Conservation (phyloP, 73 alveolate species). For the Paraurostyla sp. region DNA sequence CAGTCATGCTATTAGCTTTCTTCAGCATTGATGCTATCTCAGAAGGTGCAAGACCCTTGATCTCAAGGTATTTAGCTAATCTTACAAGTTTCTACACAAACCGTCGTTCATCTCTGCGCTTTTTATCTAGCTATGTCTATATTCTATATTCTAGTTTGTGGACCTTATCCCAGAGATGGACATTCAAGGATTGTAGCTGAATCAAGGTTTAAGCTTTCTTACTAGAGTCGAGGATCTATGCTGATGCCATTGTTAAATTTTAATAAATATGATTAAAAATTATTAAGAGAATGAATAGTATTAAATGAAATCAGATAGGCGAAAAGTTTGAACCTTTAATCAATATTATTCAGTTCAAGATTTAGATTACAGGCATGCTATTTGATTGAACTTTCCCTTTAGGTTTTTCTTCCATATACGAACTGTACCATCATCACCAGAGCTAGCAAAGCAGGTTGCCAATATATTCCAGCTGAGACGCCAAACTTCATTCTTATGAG, state of each 20-base stretch:
- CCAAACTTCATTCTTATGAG: slow-evolving; percentile 61
- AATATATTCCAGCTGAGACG: slow-evolving; percentile 71
- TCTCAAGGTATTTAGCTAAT: slow-evolving; percentile 49
- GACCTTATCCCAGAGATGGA: slow-evolving; percentile 6
- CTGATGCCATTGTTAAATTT: too few relatives aligned
- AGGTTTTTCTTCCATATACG: slow-evolving; percentile 60
- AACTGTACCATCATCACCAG: slow-evolving; percentile 73
- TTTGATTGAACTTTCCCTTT: slow-evolving; percentile 26
- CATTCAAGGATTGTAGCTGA: neutral
- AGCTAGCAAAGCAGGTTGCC: slow-evolving; percentile 66
- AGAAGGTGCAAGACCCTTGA: neutral
- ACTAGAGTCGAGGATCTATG: too few relatives aligned
- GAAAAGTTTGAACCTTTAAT: too few relatives aligned
- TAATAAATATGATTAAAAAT: too few relatives aligned
- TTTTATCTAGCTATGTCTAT: neutral
- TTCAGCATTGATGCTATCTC: neutral
- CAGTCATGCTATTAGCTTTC: neutral
- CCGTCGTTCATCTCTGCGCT: neutral
- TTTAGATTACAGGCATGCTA: slow-evolving; percentile 31
- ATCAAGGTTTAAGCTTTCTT: too few relatives aligned
- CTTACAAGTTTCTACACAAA: slow-evolving; percentile 32
- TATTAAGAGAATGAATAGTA: too few relatives aligned
- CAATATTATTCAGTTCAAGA: too few relatives aligned
- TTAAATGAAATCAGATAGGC: too few relatives aligned
- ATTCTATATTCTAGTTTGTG: slow-evolving; percentile 33